Evolutionary conservation across 1,284 basidiomycete species (phyloP).

Genomic region (Ustilago loliicola): DNA sequence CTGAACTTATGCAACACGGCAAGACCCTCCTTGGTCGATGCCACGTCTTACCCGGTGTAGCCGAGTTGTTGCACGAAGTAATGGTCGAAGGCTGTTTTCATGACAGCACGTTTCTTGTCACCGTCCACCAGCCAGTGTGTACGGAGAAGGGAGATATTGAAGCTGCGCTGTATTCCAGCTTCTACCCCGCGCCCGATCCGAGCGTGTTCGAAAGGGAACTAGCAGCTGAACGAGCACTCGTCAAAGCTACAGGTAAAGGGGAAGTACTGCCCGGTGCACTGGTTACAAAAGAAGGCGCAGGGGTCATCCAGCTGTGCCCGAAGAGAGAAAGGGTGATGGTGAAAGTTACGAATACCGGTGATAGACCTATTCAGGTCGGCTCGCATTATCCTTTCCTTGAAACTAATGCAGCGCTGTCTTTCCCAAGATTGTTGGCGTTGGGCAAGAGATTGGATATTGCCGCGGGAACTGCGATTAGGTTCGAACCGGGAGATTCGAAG

Average conservation of each 20-base stretch:
- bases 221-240: neutral
- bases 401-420: conserved; percentile 84
- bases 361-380: conserved; percentile 85
- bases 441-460: conserved; percentile 91
- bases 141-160: conserved; percentile 78
- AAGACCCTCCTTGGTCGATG: conserved; percentile 88
- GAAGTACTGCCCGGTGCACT: conserved; percentile 55
- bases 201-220: conserved; percentile 69
- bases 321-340: conserved; percentile 80
- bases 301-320: conserved; percentile 80
- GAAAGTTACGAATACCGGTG: conserved; percentile 90
- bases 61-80: conserved; percentile 69
- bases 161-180: conserved; percentile 90
- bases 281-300: conserved; percentile 52
- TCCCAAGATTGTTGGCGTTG: conserved; percentile 85
- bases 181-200: conserved; percentile 83
- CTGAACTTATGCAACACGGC: conserved; percentile 81
- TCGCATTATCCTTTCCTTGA: conserved; percentile 87
- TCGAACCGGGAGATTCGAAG: conserved; percentile 92
- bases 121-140: conserved; percentile 86
- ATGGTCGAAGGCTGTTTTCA: conserved; percentile 69
- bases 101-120: conserved; percentile 68
- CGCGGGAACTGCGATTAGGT: conserved; percentile 93
- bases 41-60: conserved; percentile 84
- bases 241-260: conserved; percentile 10